Conservation (phyloP, 495 filamentous ascomycete genomes). For the Podospora pseudocomata region DNA sequence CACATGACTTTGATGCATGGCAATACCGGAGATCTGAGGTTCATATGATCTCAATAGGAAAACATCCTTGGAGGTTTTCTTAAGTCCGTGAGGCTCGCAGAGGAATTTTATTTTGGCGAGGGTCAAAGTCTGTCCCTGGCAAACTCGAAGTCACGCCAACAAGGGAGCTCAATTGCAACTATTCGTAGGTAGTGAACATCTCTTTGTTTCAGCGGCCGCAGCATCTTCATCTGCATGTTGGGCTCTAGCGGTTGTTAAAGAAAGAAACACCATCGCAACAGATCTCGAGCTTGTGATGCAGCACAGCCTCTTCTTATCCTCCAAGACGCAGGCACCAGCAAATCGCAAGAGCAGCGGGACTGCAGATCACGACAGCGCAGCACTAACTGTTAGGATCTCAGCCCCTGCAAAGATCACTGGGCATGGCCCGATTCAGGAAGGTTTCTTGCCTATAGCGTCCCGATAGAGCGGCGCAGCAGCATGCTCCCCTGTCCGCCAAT, state of each 20-base stretch:
- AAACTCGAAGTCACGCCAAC: background rate
- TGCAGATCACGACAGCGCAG: background rate
- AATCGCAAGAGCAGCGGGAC: background rate
- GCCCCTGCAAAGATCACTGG: background rate
- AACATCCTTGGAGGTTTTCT: no score
- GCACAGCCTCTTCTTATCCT: background rate
- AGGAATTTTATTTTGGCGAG: no score
- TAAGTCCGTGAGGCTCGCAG: no score
- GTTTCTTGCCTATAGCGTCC: conserved; percentile 2
- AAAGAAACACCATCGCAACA: background rate
- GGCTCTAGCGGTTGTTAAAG: background rate
- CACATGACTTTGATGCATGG: no score
- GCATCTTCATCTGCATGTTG: background rate
- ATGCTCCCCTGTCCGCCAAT: background rate
- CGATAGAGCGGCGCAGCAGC: conserved; percentile 13
- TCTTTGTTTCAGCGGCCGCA: background rate
- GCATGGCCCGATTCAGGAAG: conserved; percentile 1
- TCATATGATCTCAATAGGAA: no score
- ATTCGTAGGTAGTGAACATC: background rate
- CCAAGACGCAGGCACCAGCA: background rate
- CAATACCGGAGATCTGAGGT: no score
- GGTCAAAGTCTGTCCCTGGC: background rate
- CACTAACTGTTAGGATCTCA: background rate
- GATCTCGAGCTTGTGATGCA: background rate
- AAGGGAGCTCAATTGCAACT: background rate